Evolutionary conservation across 1,284 basidiomycete species (phyloP), one percentile per base, ranked within the genome.

Genomic region (Cryptococcus jaspeensis): DNA sequence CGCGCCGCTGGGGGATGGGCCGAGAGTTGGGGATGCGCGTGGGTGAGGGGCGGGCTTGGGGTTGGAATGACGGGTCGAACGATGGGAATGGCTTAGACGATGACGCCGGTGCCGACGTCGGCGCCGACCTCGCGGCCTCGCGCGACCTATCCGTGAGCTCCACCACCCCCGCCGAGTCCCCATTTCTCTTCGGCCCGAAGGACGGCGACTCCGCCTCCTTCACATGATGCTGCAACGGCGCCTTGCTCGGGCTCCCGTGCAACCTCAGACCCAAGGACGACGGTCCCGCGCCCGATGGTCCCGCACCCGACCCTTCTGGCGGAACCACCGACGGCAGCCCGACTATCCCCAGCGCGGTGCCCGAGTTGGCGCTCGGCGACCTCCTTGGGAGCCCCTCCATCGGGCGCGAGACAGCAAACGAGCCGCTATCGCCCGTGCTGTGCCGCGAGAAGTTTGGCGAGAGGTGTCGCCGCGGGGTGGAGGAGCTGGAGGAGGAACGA

Each of bases 331-430:
- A 32, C 28, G 28, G 28, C 28, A 32, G 28, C 28, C 28, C 28
- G 28, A 32, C n/a, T 4, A 32, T 32, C 28, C 28, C 28, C 28
- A 5, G 28, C 5, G 28, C 28, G 28, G 9, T 9, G 28, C 5
- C 28, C 28, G 28, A 32, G 28, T 9, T 32, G 28, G 28, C 28
- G 28, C 28, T 49, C 4, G 50, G 50, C 36, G 49, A 51, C 42
- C 69, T 49, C 39, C 70, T 50, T 3, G 70, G 70, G 22, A 72
- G 43, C 2, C 69, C 70, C 41, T 71, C 70, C 59, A 71, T 59
- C 8, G 70, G 69, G 35, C 59, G 45, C 3, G 67, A 66, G 35
- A 60, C 43, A 2, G 64, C 52, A 37, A 67, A 67, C 5, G 56
- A 28, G 22, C 60, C 60, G 18, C 45, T 16, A 18, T 52, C 50